phyloP scores from a whole-genome alignment of 306 rosid genomes.

The Pyrus pyrifolia region DNA sequence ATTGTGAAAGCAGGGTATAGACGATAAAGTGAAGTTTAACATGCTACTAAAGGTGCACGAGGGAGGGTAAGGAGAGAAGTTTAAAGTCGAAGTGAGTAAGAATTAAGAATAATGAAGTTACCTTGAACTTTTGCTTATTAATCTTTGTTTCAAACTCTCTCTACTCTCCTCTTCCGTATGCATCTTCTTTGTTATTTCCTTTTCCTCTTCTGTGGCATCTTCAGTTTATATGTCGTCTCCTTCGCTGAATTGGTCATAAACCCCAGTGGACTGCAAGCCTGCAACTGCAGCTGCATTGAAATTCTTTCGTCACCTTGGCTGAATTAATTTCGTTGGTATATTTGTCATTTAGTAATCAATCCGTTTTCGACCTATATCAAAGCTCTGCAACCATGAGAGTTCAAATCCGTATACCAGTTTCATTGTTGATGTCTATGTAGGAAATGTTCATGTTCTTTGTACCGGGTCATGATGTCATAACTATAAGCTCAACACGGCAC shows the following conservation, averaged over 20 bases:
- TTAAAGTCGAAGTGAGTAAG: conserved; percentile 45
- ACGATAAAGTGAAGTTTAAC: conserved; percentile 50
- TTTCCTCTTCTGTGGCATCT: not conserved
- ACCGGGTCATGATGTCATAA: not conserved
- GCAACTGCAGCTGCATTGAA: not conserved
- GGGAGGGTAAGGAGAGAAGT: conserved; percentile 59
- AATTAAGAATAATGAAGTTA: conserved; percentile 47
- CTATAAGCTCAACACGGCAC: not conserved
- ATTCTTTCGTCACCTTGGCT: not conserved
- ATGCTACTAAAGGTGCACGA: conserved; percentile 50
- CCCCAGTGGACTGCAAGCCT: not conserved
- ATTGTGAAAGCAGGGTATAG: conserved; percentile 41
- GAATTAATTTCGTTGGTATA: not conserved
- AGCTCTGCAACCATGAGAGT: conserved; percentile 9
- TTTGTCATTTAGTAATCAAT: not conserved
- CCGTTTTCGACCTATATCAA: not conserved
- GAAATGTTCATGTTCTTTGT: not conserved
- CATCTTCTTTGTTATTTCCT: not conserved
- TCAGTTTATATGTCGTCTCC: not conserved
- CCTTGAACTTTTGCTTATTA: not conserved
- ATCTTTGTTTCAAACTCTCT: not conserved
- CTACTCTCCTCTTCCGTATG: not conserved
- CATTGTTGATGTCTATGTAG: conserved; percentile 7
- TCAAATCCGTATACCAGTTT: conserved; percentile 7
- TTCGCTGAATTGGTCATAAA: not conserved